A percentile compares a stretch with the other conserved stretches of the same genome.
Evolutionary conservation across 2,329 filamentous ascomycete species (phyloP).

Genomic region (Hypocrella siamensis): DNA sequence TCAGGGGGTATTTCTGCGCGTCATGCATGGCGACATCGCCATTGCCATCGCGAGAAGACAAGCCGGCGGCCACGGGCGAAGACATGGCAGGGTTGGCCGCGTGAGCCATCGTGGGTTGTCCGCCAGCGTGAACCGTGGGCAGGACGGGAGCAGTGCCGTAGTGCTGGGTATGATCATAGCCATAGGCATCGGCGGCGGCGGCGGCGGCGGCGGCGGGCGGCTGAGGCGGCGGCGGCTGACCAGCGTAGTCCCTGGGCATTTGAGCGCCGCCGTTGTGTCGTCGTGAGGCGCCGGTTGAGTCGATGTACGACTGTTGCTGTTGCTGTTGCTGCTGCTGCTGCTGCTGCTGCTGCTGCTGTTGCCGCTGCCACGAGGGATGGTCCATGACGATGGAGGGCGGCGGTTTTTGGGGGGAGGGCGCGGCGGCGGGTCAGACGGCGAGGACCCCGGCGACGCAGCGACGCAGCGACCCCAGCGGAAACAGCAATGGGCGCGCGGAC

Average conservation of each 20-base stretch:
- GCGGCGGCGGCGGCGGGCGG: slow-evolving; percentile 7
- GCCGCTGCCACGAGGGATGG: slow-evolving; percentile 43
- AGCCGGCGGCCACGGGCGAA: slow-evolving; percentile 35
- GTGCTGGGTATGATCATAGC: slow-evolving; percentile 55
- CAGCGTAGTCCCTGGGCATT: slow-evolving; percentile 31
- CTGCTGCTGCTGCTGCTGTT: slow-evolving; percentile 40
- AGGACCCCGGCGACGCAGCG: neutral
- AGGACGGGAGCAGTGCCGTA: slow-evolving; percentile 25
- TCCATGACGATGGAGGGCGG: slow-evolving; percentile 26
- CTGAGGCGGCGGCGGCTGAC: slow-evolving; percentile 14
- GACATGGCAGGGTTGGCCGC: slow-evolving; percentile 32
- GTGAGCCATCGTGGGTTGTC: slow-evolving; percentile 14
- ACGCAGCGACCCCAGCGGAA: neutral
- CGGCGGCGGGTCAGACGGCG: slow-evolving; percentile 5
- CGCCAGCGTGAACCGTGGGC: slow-evolving; percentile 12
- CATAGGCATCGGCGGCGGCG: slow-evolving; percentile 13
- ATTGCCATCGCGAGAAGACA: slow-evolving; percentile 53
- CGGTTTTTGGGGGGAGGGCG: slow-evolving; percentile 3
- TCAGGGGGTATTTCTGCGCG: slow-evolving; percentile 65
- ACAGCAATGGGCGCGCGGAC: neutral
- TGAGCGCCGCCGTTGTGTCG: slow-evolving; percentile 42
- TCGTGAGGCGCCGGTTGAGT: slow-evolving; percentile 45
- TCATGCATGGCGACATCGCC: slow-evolving; percentile 80
- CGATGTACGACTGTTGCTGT: slow-evolving; percentile 41
- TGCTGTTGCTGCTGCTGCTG: no score